Percentiles rank a stretch among this genome's conserved stretches.
These are phyloP conservation scores for Phaseolus coccineus DNA, from an alignment of 331 rosid species.

Conservation along the genomic window DNA sequence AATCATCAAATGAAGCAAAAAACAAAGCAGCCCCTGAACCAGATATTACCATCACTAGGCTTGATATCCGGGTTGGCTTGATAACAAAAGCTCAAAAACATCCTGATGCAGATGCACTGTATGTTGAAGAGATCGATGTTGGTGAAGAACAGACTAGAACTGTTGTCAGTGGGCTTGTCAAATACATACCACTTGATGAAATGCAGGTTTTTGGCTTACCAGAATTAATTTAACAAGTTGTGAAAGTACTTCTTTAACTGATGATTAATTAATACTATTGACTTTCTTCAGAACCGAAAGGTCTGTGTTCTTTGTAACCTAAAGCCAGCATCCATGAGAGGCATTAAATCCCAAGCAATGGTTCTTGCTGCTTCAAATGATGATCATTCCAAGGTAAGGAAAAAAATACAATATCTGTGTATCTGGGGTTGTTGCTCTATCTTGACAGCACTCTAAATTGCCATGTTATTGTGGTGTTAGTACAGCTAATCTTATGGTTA, in stretches of 20 bases:
- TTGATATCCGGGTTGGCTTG: slow-evolving; percentile 88
- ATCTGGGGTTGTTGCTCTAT: background rate
- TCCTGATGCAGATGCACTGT: slow-evolving; percentile 93
- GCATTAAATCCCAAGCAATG: slow-evolving; percentile 96
- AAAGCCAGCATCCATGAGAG: slow-evolving; percentile 87
- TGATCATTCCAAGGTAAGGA: slow-evolving; percentile 69
- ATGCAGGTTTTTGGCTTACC: slow-evolving; percentile 76
- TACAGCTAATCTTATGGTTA: slow-evolving; percentile 3
- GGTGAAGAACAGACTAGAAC: slow-evolving; percentile 87
- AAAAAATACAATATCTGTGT: slow-evolving; percentile 1
- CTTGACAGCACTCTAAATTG: slow-evolving; percentile 13
- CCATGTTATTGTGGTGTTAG: background rate
- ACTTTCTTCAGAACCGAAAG: slow-evolving; percentile 78
- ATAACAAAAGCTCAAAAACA: slow-evolving; percentile 77
- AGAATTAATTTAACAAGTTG: slow-evolving; percentile 28
- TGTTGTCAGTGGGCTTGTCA: slow-evolving; percentile 96
- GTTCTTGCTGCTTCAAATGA: slow-evolving; percentile 87
- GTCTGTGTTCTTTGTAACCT: slow-evolving; percentile 95
- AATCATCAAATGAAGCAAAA: slow-evolving; percentile 58
- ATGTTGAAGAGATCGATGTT: slow-evolving; percentile 91
- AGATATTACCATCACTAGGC: slow-evolving; percentile 78
- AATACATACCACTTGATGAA: slow-evolving; percentile 83
- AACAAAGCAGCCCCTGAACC: slow-evolving; percentile 58
- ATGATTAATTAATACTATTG: slow-evolving; percentile 34
- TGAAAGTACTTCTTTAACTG: background rate